phyloP scores from a whole-genome alignment of 768 basidiomycete species.

The Russula griseocarnosa region DNA sequence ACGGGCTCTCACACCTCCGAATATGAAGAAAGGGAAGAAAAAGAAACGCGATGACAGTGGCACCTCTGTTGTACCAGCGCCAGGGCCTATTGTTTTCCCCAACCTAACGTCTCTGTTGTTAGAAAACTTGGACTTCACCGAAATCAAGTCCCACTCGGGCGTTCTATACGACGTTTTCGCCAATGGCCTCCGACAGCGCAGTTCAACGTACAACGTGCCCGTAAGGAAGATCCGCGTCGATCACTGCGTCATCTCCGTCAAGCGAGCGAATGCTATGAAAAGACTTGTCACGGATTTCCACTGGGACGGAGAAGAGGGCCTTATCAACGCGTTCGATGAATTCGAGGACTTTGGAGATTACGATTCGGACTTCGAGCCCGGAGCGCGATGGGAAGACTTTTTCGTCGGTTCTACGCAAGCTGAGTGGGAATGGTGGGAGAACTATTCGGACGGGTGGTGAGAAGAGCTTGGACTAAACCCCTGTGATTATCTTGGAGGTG shows the following conservation, averaged over 20 bases:
- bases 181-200: constrained; percentile 5
- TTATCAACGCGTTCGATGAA: neutral
- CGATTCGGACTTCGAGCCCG: neutral
- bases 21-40: neutral
- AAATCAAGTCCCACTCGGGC: neutral
- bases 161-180: neutral
- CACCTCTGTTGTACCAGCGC: neutral
- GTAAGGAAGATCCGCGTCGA: constrained; percentile 1
- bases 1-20: constrained; percentile 1
- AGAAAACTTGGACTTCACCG: neutral
- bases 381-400: constrained; percentile 2
- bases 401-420: neutral
- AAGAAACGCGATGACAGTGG: neutral
- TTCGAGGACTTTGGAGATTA: neutral
- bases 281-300: constrained; percentile 2
- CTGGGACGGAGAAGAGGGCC: neutral
- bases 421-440: constrained; percentile 1
- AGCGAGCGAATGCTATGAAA: neutral
- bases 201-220: neutral
- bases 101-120: constrained; percentile 14
- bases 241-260: neutral
- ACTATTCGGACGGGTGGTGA: constrained; percentile 4
- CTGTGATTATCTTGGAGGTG: too few species aligned
- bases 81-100: neutral
- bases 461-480: neutral